Percentiles rank a stretch among this genome's conserved stretches.
These are phyloP conservation scores for Nakazawaea ishiwadae DNA, from an alignment of 805 yeast species.

Conservation along the genomic window DNA sequence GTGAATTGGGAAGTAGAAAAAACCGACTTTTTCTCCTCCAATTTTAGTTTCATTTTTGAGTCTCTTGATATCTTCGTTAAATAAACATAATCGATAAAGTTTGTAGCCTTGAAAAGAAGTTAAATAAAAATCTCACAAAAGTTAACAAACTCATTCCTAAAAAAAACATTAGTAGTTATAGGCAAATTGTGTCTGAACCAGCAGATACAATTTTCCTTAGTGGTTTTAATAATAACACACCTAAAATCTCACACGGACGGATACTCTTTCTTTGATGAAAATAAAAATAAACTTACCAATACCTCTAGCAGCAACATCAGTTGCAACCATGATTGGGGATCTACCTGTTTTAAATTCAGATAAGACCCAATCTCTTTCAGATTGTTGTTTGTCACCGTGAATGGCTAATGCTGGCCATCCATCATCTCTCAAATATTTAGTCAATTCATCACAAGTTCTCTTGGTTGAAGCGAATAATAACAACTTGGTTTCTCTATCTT, in stretches of 20 bases:
- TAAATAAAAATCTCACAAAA: background rate
- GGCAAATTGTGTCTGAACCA: too few relatives aligned
- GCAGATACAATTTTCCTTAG: too few relatives aligned
- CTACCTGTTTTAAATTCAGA: constrained; percentile 88
- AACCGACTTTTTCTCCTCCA: background rate
- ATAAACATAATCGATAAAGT: background rate
- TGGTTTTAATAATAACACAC: too few relatives aligned
- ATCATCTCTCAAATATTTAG: constrained; percentile 85
- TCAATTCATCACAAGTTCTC: constrained; percentile 95
- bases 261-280: background rate
- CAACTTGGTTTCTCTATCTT: constrained; percentile 65
- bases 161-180: too few relatives aligned
- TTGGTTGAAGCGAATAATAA: constrained; percentile 94
- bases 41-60: too few relatives aligned
- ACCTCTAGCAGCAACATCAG: constrained; percentile 99
- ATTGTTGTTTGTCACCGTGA: constrained; percentile 97
- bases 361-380: constrained; percentile 98
- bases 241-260: background rate
- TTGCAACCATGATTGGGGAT: constrained; percentile 97
- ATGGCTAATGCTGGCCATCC: constrained; percentile 99
- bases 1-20: background rate
- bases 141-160: background rate
- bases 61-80: too few relatives aligned
- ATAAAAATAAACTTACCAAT: constrained; percentile 72
- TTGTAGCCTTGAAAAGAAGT: background rate